Percentiles rank a stretch among this genome's conserved stretches.
These are phyloP conservation scores for Yamadazyma endophytica DNA, from an alignment of 805 yeast species.

Conservation along the genomic window DNA sequence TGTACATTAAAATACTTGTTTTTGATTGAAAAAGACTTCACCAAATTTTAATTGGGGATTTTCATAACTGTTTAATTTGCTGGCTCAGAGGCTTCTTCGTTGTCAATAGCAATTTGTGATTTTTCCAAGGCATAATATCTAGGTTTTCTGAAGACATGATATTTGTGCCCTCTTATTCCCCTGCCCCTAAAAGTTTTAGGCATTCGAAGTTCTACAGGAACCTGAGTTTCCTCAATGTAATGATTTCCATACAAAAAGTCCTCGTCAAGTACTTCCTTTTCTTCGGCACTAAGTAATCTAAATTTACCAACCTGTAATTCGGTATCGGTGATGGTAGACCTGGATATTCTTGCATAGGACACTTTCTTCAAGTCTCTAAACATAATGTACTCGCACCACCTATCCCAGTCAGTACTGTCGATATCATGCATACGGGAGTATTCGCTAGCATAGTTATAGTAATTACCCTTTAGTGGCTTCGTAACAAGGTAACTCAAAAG, in stretches of 20 bases:
- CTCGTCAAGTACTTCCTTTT: slow-evolving; percentile 25
- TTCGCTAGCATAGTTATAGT: slow-evolving; percentile 85
- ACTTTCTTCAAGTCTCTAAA: slow-evolving; percentile 82
- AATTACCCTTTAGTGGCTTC: slow-evolving; percentile 82
- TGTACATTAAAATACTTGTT: too few relatives aligned
- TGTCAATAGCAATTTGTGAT: slow-evolving; percentile 4
- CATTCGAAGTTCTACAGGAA: slow-evolving; percentile 64
- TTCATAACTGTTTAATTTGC: slow-evolving; percentile 1
- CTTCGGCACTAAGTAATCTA: slow-evolving; percentile 45
- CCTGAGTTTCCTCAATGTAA: slow-evolving; percentile 51
- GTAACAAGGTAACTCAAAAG: slow-evolving; percentile 89
- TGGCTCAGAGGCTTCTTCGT: background rate
- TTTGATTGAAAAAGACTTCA: too few relatives aligned
- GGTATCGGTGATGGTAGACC: slow-evolving; percentile 94
- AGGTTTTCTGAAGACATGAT: slow-evolving; percentile 94
- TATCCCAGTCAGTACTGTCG: slow-evolving; percentile 89
- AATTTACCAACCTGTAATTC: slow-evolving; percentile 95
- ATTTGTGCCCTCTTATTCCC: slow-evolving; percentile 90
- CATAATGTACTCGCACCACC: slow-evolving; percentile 97
- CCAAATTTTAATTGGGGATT: too few relatives aligned
- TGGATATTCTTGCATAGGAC: slow-evolving; percentile 90
- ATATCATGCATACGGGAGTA: slow-evolving; percentile 87
- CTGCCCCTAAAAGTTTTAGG: slow-evolving; percentile 79
- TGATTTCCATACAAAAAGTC: slow-evolving; percentile 51
- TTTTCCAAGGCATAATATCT: slow-evolving; percentile 54